A percentile compares a stretch with the other conserved stretches of the same genome.
phyloP scores from a whole-genome alignment of 2,329 filamentous ascomycete species.

The Ophiostoma tasmaniense region DNA sequence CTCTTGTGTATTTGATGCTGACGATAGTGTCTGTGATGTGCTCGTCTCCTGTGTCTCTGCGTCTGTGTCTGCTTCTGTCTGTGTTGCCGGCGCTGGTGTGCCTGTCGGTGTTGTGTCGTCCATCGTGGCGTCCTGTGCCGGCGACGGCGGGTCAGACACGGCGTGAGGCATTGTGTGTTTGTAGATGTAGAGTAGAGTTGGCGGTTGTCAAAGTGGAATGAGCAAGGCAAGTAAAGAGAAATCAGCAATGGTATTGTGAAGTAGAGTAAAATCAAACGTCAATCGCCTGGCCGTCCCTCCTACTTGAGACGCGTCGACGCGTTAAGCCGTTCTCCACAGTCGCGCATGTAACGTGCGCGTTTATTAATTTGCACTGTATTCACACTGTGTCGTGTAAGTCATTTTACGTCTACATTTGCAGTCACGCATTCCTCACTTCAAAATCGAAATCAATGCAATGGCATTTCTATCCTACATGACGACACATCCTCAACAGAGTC shows the following conservation, averaged over 20 bases:
- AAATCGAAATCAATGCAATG: no score
- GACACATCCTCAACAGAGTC: slow-evolving; percentile 8
- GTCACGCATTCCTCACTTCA: background rate
- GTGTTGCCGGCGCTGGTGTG: background rate
- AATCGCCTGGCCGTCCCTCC: background rate
- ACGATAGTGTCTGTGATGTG: slow-evolving; percentile 19
- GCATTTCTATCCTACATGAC: slow-evolving; percentile 1
- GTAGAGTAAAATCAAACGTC: no score
- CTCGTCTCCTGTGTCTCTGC: background rate
- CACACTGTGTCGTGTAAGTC: background rate
- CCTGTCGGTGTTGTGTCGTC: slow-evolving; percentile 19
- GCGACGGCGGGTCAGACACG: slow-evolving; percentile 26
- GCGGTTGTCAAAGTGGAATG: no score
- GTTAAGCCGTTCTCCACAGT: slow-evolving; percentile 17
- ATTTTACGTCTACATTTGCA: background rate
- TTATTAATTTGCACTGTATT: background rate
- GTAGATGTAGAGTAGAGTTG: background rate
- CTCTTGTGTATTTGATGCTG: background rate
- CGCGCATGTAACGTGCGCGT: background rate
- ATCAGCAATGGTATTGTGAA: no score
- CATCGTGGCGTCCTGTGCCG: slow-evolving; percentile 22
- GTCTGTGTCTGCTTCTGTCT: background rate
- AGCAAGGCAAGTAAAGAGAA: no score
- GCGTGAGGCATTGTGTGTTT: slow-evolving; percentile 38
- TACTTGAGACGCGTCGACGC: slow-evolving; percentile 22